phyloP scores from a whole-genome alignment of 352 stramenopile species.

The Thraustochytrium aureum region DNA sequence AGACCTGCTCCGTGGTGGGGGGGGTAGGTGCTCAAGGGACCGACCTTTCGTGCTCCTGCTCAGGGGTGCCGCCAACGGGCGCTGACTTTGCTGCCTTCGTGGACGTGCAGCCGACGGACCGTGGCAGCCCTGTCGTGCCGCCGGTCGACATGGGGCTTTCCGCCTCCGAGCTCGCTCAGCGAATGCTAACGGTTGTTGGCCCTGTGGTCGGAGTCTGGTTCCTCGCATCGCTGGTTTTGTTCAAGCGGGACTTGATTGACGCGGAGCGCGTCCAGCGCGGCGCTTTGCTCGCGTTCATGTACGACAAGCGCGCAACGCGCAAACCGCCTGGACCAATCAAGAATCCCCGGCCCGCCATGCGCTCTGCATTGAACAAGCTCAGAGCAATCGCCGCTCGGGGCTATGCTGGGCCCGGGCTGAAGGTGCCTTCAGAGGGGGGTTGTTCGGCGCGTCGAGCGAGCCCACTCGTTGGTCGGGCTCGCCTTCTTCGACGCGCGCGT shows the following conservation, averaged over 20 bases:
- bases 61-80: no score
- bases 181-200: no score
- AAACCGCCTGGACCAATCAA: not conserved
- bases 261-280: conserved; percentile 1
- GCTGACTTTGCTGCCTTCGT: no score
- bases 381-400: not conserved
- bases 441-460: not conserved
- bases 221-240: not conserved
- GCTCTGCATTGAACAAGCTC: conserved; percentile 32
- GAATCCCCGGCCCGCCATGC: not conserved
- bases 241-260: conserved; percentile 1
- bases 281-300: conserved; percentile 32
- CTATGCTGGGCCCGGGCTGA: not conserved
- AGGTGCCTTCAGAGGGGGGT: no score
- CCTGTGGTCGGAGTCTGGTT: not conserved
- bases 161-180: no score
- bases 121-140: no score
- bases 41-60: no score
- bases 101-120: no score
- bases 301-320: not conserved
- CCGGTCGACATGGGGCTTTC: no score
- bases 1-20: no score
- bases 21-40: no score
- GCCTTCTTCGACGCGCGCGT: not conserved
- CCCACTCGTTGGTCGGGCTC: conserved; percentile 34